Evolutionary conservation across 345 rosid species (phyloP).

Genomic region (Geranium rotundifolium): DNA sequence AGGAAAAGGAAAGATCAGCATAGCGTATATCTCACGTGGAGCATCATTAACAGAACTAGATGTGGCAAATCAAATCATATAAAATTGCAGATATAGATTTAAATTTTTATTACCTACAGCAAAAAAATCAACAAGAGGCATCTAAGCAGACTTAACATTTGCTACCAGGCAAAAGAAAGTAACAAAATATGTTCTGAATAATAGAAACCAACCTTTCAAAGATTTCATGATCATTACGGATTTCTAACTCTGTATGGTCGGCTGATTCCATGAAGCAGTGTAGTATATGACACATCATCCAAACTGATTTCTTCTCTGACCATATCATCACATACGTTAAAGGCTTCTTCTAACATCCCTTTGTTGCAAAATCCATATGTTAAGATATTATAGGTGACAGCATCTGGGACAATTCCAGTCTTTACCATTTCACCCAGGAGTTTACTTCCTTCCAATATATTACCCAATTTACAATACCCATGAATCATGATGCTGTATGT

Average conservation of each 20-base stretch:
- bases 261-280: conserved; percentile 44
- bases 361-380: conserved; percentile 45
- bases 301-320: conserved; percentile 15
- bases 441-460: conserved; percentile 46
- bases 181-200: too few relatives aligned
- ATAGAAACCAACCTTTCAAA: conserved; percentile 4
- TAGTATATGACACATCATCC: conserved; percentile 60
- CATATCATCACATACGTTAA: conserved; percentile 33
- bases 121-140: neutral
- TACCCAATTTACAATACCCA: conserved; percentile 47
- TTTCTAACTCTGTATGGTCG: conserved; percentile 14
- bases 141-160: neutral
- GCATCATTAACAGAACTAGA: neutral
- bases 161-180: neutral
- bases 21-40: neutral
- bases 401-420: conserved; percentile 49
- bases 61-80: neutral
- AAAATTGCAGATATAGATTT: neutral
- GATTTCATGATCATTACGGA: conserved; percentile 17
- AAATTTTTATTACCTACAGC: neutral
- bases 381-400: conserved; percentile 50
- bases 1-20: neutral
- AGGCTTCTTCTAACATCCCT: conserved; percentile 45
- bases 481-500: conserved; percentile 69
- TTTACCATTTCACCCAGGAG: conserved; percentile 51